Evolutionary conservation across 768 basidiomycete species (phyloP), one percentile per base, ranked within the genome.

Genomic region (Cystofilobasidium macerans): DNA sequence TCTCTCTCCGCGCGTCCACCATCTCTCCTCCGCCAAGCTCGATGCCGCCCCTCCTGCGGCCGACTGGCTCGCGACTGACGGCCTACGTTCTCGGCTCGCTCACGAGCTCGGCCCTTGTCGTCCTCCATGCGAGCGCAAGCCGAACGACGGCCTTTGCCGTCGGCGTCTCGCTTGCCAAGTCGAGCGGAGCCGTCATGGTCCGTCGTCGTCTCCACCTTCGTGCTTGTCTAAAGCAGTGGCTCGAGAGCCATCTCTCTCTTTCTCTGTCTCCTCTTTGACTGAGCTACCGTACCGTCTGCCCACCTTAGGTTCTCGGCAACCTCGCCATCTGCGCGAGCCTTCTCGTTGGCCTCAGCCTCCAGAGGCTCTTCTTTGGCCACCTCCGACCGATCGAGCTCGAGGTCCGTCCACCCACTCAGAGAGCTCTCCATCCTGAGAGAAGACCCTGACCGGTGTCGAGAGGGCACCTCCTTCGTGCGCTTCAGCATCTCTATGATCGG

Each of bases 71-170:
- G 14, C 51, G 51, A 16, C 51, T 54, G 51, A 30, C 51, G 18
- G 73, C 88, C 53, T 95, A 97, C 73, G 78, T 80, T 36, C 64
- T 84, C 16, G 71, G 85, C 64, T 92, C 90, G 33, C 78, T 84
- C 57, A 69, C 83, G 32, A 83, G 88, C 0, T 84, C 92, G 45
- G 82, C 81, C 0, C 84, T 82, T 24, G 86, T 88, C 32, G 80
- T 97, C 68, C 77, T 81, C 57, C 89, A 87, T 76, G 91, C 91
- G 14, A 81, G 91, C 73, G 82, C 84, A 72, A 85, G 82, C 61
- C 82, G 93, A 71, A 85, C 85, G 72, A 95, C 92, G 78, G 97
- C 97, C 78, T 99, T 93, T 75, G 86, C 92, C 20, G 86, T 94
- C 3, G 84, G 89, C 35, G 89, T 99, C 3, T 87, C 86, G 73